These are phyloP conservation scores for Ceriops zippeliana DNA, from an alignment of 345 rosid species.

Conservation along the genomic window DNA sequence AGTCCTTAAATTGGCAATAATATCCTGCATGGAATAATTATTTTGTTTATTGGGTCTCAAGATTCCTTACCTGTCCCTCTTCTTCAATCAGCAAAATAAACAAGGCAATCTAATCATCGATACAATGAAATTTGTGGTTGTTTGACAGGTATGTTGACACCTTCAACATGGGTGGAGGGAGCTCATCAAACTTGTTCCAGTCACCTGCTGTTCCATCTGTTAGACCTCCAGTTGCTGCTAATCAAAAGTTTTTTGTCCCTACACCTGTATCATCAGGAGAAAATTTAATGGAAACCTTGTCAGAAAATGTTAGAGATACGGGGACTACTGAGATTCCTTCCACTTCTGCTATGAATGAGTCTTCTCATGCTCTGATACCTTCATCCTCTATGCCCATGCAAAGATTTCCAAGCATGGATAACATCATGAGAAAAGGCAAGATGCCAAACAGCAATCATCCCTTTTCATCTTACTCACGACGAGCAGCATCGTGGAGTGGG, in stretches of 20 bases:
- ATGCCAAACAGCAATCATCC: constrained; percentile 25
- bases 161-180: constrained; percentile 58
- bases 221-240: constrained; percentile 65
- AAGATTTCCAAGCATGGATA: constrained; percentile 66
- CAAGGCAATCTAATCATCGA: not conserved
- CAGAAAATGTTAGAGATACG: constrained; percentile 47
- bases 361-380: constrained; percentile 39
- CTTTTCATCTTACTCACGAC: constrained; percentile 40
- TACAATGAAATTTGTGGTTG: not conserved
- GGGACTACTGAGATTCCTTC: constrained; percentile 37
- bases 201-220: constrained; percentile 62
- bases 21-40: too few species aligned
- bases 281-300: constrained; percentile 40
- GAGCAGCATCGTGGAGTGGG: constrained; percentile 92
- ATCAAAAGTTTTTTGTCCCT: constrained; percentile 84
- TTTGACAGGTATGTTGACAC: constrained; percentile 78
- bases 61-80: not conserved
- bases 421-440: constrained; percentile 37
- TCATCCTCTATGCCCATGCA: constrained; percentile 40
- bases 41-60: too few species aligned
- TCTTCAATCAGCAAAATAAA: not conserved
- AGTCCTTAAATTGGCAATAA: too few species aligned
- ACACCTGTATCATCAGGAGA: constrained; percentile 44
- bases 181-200: constrained; percentile 52
- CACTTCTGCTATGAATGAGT: constrained; percentile 29